Conservation (phyloP, 2,329 filamentous ascomycete genomes). For the Aspergillus brasiliensis region DNA sequence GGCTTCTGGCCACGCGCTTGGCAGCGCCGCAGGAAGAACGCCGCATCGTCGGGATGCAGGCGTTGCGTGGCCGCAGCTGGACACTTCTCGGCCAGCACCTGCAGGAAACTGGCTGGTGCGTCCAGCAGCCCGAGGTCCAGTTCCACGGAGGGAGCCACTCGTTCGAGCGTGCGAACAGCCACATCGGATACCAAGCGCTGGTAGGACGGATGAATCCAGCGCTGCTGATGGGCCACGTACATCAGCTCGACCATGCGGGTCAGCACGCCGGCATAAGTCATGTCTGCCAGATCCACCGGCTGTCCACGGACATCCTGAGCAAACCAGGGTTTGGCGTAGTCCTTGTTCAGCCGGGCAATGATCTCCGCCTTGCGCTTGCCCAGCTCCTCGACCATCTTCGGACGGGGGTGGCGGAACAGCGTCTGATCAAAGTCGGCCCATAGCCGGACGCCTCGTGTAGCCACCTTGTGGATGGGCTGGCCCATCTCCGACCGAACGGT, state of each 20-base stretch:
- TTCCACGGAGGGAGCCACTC: background rate
- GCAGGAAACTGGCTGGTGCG: background rate
- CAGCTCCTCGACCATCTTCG: background rate
- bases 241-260: background rate
- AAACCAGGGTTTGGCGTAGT: background rate
- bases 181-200: background rate
- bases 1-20: slow-evolving; percentile 4
- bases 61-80: background rate
- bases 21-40: background rate
- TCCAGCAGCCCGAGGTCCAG: background rate
- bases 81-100: background rate
- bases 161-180: background rate
- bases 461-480: background rate
- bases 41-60: slow-evolving; percentile 5
- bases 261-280: background rate
- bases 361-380: background rate
- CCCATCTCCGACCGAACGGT: background rate
- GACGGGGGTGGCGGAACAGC: background rate
- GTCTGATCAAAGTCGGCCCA: background rate
- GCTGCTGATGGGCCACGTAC: background rate
- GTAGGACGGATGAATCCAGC: background rate
- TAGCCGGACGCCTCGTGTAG: background rate
- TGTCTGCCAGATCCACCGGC: background rate
- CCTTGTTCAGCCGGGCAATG: background rate
- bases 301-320: background rate